Percentiles rank a stretch among this genome's conserved stretches.
phyloP scores from a whole-genome alignment of 2,329 filamentous ascomycete genomes.

The Aspergillus intermedius region DNA sequence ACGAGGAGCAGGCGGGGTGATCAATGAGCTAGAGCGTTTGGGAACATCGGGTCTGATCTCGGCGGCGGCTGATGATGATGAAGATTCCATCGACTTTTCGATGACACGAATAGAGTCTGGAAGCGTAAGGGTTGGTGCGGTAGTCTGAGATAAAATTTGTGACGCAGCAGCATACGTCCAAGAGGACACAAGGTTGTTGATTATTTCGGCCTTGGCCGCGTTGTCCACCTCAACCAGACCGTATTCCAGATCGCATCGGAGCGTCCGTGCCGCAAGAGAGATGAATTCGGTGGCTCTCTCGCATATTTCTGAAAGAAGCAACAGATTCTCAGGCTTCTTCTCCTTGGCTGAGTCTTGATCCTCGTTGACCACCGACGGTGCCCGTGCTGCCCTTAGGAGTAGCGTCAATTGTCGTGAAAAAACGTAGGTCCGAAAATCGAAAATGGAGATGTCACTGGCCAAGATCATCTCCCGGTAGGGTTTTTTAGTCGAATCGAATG shows the following conservation, averaged over 20 bases:
- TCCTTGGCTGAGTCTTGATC: constrained; percentile 36
- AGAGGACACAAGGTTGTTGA: constrained; percentile 42
- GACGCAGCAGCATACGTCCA: constrained; percentile 41
- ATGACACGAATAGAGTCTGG: constrained; percentile 30
- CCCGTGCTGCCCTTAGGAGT: constrained; percentile 73
- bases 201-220: constrained; percentile 28
- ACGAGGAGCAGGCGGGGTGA: constrained; percentile 14
- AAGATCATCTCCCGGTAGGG: constrained; percentile 87
- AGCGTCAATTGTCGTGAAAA: constrained; percentile 83
- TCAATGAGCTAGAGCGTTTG: constrained; percentile 35
- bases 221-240: constrained; percentile 45
- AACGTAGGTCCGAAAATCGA: constrained; percentile 91
- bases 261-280: constrained; percentile 67
- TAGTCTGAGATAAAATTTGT: constrained; percentile 39
- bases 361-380: constrained; percentile 28
- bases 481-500: constrained; percentile 57
- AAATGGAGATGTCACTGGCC: constrained; percentile 88
- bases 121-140: constrained; percentile 28
- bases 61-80: constrained; percentile 10
- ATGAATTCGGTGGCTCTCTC: constrained; percentile 78
- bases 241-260: constrained; percentile 70
- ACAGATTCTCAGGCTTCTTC: constrained; percentile 63
- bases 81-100: constrained; percentile 16
- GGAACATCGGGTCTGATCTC: constrained; percentile 27
- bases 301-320: constrained; percentile 79